These are phyloP conservation scores for Saturnispora kantuleensis DNA, from an alignment of 805 yeast genomes.

Conservation along the genomic window DNA sequence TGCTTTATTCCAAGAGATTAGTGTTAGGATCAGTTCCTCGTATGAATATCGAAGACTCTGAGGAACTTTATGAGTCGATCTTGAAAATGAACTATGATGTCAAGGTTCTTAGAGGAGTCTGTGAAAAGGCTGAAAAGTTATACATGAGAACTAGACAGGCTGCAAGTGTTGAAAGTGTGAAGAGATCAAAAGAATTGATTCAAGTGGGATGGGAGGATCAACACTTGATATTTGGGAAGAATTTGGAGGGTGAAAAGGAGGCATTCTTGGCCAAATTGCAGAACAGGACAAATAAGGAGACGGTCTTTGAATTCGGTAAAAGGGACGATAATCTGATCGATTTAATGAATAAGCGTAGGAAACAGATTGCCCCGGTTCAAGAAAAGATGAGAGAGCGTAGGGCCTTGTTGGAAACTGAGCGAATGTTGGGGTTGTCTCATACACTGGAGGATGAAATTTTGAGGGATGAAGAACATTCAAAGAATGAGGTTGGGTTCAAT, in stretches of 20 bases:
- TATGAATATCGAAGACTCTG: slow-evolving; percentile 52
- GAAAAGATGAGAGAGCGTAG: slow-evolving; percentile 62
- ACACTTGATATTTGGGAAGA: slow-evolving; percentile 68
- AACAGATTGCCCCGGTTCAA: slow-evolving; percentile 73
- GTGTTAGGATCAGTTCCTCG: slow-evolving; percentile 82
- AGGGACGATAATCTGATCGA: slow-evolving; percentile 62
- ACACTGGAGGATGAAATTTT: slow-evolving; percentile 65
- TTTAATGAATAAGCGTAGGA: slow-evolving; percentile 78
- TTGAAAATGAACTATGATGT: slow-evolving; percentile 61
- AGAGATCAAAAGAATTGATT: slow-evolving; percentile 71
- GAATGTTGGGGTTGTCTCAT: slow-evolving; percentile 66
- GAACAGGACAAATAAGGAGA: slow-evolving; percentile 67
- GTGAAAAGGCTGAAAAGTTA: slow-evolving; percentile 79
- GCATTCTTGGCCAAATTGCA: slow-evolving; percentile 61
- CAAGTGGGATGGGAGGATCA: slow-evolving; percentile 83
- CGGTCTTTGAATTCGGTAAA: slow-evolving; percentile 84
- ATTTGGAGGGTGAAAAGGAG: slow-evolving; percentile 63
- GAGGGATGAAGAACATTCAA: slow-evolving; percentile 31
- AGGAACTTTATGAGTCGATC: slow-evolving; percentile 60
- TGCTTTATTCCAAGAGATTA: slow-evolving; percentile 64
- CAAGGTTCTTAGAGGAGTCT: slow-evolving; percentile 52
- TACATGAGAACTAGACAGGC: slow-evolving; percentile 78
- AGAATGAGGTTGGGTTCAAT: slow-evolving; percentile 27
- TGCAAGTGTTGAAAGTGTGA: slow-evolving; percentile 80
- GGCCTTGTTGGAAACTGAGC: slow-evolving; percentile 60